Percentiles rank a stretch among this genome's conserved stretches.
Conservation (phyloP, 179 eudicot genomes). For the Beta corolliflora region DNA sequence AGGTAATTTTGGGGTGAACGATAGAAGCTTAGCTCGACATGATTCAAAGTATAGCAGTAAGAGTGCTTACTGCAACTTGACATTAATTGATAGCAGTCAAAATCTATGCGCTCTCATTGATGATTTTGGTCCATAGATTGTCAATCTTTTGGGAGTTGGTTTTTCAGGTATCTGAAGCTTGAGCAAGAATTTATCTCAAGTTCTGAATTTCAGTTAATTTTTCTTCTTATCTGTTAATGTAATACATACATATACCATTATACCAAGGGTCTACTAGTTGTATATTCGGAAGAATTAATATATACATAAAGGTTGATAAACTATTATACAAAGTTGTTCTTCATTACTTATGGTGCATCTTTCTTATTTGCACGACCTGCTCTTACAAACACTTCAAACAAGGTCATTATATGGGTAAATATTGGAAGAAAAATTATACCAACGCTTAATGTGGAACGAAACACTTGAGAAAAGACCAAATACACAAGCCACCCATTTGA, state of each 20-base stretch:
- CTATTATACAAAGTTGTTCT: not conserved
- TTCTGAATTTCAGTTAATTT: not conserved
- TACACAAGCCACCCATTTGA: no score
- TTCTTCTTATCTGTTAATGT: not conserved
- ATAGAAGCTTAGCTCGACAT: not conserved
- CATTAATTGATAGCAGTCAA: not conserved
- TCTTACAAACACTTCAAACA: not conserved
- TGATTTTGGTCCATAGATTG: conserved; percentile 11
- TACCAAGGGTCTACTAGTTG: not conserved
- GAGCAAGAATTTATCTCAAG: not conserved
- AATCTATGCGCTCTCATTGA: not conserved
- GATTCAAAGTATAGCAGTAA: conserved; percentile 9
- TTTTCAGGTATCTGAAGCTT: not conserved
- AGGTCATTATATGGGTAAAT: no score
- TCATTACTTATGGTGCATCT: not conserved
- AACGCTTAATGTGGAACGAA: no score
- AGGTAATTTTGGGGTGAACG: not conserved
- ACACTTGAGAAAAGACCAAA: no score
- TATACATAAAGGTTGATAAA: not conserved
- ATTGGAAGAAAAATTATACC: no score
- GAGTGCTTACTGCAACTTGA: conserved; percentile 7
- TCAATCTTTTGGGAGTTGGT: conserved; percentile 1
- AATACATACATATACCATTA: not conserved
- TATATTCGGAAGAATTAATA: conserved; percentile 7
- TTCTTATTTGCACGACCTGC: not conserved